phyloP scores from a whole-genome alignment of 371 early-diverging fungal species.

The Basidiobolus meristosporus region DNA sequence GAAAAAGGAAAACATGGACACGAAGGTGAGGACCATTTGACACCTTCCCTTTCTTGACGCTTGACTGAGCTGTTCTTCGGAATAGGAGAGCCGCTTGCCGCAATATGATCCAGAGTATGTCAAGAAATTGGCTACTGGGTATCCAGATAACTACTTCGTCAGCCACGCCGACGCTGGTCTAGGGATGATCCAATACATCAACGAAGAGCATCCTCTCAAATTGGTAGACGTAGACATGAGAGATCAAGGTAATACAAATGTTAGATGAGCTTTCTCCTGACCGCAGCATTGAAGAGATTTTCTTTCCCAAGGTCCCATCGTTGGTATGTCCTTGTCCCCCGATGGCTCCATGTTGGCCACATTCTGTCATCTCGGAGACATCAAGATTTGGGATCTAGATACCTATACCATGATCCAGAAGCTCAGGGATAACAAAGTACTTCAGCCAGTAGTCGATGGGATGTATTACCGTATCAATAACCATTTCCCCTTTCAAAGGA shows the following conservation, averaged over 20 bases:
- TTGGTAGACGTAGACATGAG: constrained; percentile 20
- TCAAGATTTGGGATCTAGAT: constrained; percentile 60
- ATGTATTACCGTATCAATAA: constrained; percentile 1
- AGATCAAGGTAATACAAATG: constrained; percentile 15
- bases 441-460: not conserved
- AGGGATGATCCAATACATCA: constrained; percentile 32
- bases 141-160: constrained; percentile 43
- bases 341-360: constrained; percentile 71
- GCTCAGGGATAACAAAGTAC: constrained; percentile 42
- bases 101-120: constrained; percentile 19
- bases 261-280: not conserved
- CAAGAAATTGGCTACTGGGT: constrained; percentile 18
- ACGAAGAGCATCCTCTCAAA: constrained; percentile 35
- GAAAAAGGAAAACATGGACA: not conserved
- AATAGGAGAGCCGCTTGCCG: constrained; percentile 1
- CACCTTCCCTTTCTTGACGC: not conserved
- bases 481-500: constrained; percentile 17
- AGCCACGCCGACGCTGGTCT: constrained; percentile 19
- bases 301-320: constrained; percentile 39
- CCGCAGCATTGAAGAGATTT: constrained; percentile 8
- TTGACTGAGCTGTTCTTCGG: not conserved
- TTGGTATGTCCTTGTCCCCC: constrained; percentile 56
- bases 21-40: not conserved
- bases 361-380: constrained; percentile 59
- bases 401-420: constrained; percentile 39